Evolutionary conservation across 2,329 filamentous ascomycete genomes (phyloP), one percentile per base, ranked within the genome.

Genomic region (Peltaster fructicola): DNA sequence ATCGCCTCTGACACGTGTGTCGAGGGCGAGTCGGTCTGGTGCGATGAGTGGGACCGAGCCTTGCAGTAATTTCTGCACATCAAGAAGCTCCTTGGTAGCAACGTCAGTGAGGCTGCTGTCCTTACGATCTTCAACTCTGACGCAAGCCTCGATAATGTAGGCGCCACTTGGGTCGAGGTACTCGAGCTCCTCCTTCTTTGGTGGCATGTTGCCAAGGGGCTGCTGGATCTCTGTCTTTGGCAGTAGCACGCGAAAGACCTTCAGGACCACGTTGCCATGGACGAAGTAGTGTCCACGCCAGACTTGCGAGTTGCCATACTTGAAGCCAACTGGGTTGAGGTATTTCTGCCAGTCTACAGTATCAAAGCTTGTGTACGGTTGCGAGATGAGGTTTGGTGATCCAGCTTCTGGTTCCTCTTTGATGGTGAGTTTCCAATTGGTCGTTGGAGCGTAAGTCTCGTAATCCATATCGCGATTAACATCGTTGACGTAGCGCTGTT

Each of bases 261-360:
- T 59, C 23, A 73, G 47, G 22, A 67, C 51, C 26, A 66, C 57
- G 37, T 72, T 67, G 26, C 63, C 57, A 29, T 63, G 54, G 17
- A 72, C 56, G 36, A 72, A 65, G 28, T 59, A 57, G 37, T 68
- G 56, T 13, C 68, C 68, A 38, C n/a, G n/a, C n/a, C n/a, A n/a
- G n/a, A n/a, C n/a, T n/a, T n/a, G n/a, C n/a, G n/a, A n/a, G n/a
- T n/a, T n/a, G n/a, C n/a, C n/a, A n/a, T n/a, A n/a, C n/a, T n/a
- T n/a, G n/a, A n/a, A n/a, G n/a, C n/a, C n/a, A n/a, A n/a, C n/a
- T n/a, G n/a, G n/a, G n/a, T n/a, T n/a, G n/a, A n/a, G n/a, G n/a
- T n/a, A n/a, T n/a, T n/a, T n/a, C n/a, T n/a, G n/a, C n/a, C n/a
- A n/a, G n/a, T n/a, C n/a, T n/a, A n/a, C n/a, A n/a, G n/a, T n/a